phyloP scores from a whole-genome alignment of 768 basidiomycete genomes.

The Coprinopsis cinerea region DNA sequence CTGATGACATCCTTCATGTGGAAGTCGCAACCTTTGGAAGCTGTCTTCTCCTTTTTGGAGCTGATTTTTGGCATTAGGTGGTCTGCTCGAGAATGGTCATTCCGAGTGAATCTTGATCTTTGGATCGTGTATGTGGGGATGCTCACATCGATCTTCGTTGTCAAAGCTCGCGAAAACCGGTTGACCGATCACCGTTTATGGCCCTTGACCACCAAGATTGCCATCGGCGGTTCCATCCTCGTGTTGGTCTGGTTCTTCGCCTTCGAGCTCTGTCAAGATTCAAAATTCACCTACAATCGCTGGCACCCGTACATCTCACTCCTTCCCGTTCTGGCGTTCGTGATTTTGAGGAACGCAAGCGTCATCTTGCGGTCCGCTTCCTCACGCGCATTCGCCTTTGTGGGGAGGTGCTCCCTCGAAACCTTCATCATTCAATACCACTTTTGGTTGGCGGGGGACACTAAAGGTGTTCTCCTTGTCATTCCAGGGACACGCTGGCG shows the following conservation, averaged over 20 bases:
- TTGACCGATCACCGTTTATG: constrained; percentile 68
- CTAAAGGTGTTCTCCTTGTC: constrained; percentile 73
- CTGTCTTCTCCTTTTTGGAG: constrained; percentile 56
- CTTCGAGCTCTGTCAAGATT: constrained; percentile 71
- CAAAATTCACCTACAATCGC: constrained; percentile 80
- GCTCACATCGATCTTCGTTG: constrained; percentile 64
- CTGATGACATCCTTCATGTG: constrained; percentile 63
- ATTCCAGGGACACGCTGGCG: constrained; percentile 72
- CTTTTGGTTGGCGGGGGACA: constrained; percentile 80
- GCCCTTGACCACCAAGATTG: constrained; percentile 44
- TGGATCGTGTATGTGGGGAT: constrained; percentile 89
- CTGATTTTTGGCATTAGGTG: constrained; percentile 71
- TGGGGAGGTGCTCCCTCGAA: constrained; percentile 86
- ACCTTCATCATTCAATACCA: constrained; percentile 91
- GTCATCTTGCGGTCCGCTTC: constrained; percentile 62
- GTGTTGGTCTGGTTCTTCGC: constrained; percentile 72
- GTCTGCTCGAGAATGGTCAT: constrained; percentile 84
- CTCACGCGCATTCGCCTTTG: constrained; percentile 67
- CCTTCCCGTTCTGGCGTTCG: constrained; percentile 75
- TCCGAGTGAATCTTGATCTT: constrained; percentile 83
- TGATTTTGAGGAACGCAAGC: constrained; percentile 71
- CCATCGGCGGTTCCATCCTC: constrained; percentile 45
- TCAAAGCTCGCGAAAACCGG: constrained; percentile 70
- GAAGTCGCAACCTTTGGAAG: constrained; percentile 55
- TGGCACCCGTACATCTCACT: constrained; percentile 83